A percentile compares a stretch with the other conserved stretches of the same genome.
Evolutionary conservation across 2,329 filamentous ascomycete species (phyloP).

Genomic region (Tolypocladium capitatum): DNA sequence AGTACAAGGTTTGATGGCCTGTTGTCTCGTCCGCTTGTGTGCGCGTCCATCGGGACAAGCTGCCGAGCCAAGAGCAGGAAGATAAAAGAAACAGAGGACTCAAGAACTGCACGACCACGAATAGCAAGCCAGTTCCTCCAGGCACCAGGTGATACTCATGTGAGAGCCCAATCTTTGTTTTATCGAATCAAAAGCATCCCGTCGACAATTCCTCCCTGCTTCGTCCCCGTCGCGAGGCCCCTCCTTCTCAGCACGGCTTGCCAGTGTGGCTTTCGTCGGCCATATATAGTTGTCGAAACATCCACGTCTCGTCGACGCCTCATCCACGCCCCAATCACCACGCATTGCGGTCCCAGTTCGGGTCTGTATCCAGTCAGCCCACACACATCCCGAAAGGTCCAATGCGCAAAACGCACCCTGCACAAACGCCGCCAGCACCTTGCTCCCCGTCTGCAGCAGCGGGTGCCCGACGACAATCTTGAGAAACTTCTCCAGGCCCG

Average conservation of each 20-base stretch:
- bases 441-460: constrained; percentile 90
- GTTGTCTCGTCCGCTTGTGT: neutral
- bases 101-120: neutral
- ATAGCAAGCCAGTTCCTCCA: neutral
- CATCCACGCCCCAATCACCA: constrained; percentile 44
- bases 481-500: constrained; percentile 86
- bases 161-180: neutral
- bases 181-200: too few relatives aligned
- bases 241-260: neutral
- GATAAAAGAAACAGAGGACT: neutral
- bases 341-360: constrained; percentile 82
- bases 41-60: neutral
- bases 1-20: neutral
- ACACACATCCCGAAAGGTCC: neutral
- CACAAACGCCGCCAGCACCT: constrained; percentile 91
- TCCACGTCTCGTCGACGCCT: neutral
- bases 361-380: constrained; percentile 35
- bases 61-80: neutral
- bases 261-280: neutral
- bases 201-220: neutral
- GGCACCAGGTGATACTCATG: neutral
- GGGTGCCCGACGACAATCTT: constrained; percentile 97
- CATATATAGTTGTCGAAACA: neutral
- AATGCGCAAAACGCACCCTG: constrained; percentile 49
- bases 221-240: neutral